Evolutionary conservation across 331 rosid genomes (phyloP).

Genomic region (Stylosanthes scabra): DNA sequence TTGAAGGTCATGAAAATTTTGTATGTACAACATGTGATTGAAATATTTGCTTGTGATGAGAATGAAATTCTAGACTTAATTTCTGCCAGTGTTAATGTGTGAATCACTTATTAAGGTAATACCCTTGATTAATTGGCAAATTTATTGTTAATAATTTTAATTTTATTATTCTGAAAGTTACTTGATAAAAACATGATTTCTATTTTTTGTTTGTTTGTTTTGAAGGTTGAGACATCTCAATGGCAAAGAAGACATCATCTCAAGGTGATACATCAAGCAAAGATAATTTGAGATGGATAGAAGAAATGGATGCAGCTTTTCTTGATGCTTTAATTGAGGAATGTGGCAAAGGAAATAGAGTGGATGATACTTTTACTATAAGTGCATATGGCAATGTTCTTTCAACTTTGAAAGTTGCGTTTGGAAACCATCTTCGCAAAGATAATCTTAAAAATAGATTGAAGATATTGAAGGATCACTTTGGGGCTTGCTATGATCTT

Average conservation of each 20-base stretch:
- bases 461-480: neutral
- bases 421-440: neutral
- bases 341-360: neutral
- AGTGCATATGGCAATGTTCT: neutral
- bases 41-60: too few species aligned
- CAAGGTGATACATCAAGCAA: neutral
- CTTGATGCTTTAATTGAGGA: neutral
- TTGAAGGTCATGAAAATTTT: too few species aligned
- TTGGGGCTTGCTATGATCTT: neutral
- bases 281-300: neutral
- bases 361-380: neutral
- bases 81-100: too few species aligned
- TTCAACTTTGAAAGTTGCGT: too few species aligned
- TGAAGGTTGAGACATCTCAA: neutral
- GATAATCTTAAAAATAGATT: neutral
- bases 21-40: too few species aligned
- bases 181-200: too few species aligned
- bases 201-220: too few species aligned
- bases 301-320: neutral
- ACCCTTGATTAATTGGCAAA: too few species aligned
- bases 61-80: too few species aligned
- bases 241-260: neutral
- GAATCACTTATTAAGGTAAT: too few species aligned
- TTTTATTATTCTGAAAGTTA: too few species aligned
- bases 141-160: too few species aligned